Conservation (phyloP, 2,329 filamentous ascomycete genomes). For the Truncatella angustata region DNA sequence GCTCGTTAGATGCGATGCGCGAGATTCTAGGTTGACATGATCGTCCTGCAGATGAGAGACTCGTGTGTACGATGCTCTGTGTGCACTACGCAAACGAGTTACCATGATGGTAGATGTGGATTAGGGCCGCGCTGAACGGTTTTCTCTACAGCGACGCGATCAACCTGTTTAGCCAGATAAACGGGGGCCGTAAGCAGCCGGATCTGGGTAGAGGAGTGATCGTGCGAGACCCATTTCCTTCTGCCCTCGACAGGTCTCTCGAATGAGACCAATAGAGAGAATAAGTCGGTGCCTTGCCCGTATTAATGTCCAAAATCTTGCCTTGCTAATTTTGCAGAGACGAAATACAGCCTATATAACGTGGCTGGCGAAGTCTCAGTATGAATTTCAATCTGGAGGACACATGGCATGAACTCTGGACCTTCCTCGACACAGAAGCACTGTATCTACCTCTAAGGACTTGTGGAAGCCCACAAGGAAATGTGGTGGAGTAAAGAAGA, state of each 20-base stretch:
- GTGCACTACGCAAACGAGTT: not conserved
- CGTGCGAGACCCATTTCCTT: not conserved
- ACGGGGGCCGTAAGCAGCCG: not conserved
- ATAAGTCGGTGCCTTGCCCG: too few relatives aligned
- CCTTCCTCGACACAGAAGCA: too few relatives aligned
- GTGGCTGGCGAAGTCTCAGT: too few relatives aligned
- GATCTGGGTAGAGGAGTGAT: not conserved
- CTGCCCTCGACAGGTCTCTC: not conserved
- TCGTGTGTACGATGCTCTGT: slow-evolving; percentile 5
- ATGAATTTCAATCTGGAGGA: too few relatives aligned
- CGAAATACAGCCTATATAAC: too few relatives aligned
- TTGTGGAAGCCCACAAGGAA: too few relatives aligned
- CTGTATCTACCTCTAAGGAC: too few relatives aligned
- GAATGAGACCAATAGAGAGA: too few relatives aligned
- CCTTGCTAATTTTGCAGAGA: too few relatives aligned
- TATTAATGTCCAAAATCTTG: too few relatives aligned
- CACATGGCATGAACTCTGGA: too few relatives aligned
- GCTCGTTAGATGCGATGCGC: slow-evolving; percentile 14
- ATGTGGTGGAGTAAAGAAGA: too few relatives aligned
- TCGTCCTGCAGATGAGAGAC: slow-evolving; percentile 9
- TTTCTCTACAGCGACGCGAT: slow-evolving; percentile 23
- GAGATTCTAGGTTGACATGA: slow-evolving; percentile 17
- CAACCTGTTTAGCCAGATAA: slow-evolving; percentile 16
- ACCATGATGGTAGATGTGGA: not conserved
- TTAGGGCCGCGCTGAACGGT: slow-evolving; percentile 13